Conservation (phyloP, 1,284 basidiomycete species). For the Moniliophthora roreri region DNA sequence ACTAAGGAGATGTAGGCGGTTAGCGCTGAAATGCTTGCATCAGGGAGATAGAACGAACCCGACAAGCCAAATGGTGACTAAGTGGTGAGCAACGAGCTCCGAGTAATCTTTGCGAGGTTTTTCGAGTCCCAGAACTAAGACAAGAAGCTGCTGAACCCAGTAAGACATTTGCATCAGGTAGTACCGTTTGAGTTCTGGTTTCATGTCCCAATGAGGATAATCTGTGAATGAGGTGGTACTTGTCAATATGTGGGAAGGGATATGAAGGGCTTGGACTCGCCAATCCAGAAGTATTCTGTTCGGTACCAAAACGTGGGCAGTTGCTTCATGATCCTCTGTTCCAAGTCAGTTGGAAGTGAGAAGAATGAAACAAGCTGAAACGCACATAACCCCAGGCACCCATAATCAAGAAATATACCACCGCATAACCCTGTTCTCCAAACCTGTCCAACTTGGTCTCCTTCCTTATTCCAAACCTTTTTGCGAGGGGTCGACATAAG, state of each 20-base stretch:
- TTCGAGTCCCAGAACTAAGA: conserved; percentile 84
- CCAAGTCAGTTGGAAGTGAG: not conserved
- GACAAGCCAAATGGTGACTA: conserved; percentile 95
- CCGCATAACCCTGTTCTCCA: conserved; percentile 88
- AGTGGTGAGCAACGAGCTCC: conserved; percentile 86
- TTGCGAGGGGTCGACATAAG: conserved; percentile 72
- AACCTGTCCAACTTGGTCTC: conserved; percentile 78
- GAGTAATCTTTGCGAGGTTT: conserved; percentile 92
- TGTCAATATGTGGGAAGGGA: conserved; percentile 2
- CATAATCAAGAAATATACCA: conserved; percentile 77
- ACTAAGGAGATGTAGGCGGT: no score
- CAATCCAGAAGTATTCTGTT: conserved; percentile 82
- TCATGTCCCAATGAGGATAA: conserved; percentile 91
- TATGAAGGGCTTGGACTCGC: conserved; percentile 34
- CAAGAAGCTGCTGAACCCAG: conserved; percentile 93
- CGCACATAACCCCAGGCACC: conserved; percentile 79
- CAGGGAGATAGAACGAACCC: conserved; percentile 47
- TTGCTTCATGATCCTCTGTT: conserved; percentile 80
- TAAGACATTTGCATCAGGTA: conserved; percentile 91
- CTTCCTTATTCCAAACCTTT: conserved; percentile 67
- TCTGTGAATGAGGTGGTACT: conserved; percentile 46
- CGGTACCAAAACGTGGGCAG: conserved; percentile 91
- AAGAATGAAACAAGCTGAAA: conserved; percentile 18
- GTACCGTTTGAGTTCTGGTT: conserved; percentile 83
- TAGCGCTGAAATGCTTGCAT: no score